phyloP scores from a whole-genome alignment of 257 asterid species.

The Schizonepeta tenuifolia region DNA sequence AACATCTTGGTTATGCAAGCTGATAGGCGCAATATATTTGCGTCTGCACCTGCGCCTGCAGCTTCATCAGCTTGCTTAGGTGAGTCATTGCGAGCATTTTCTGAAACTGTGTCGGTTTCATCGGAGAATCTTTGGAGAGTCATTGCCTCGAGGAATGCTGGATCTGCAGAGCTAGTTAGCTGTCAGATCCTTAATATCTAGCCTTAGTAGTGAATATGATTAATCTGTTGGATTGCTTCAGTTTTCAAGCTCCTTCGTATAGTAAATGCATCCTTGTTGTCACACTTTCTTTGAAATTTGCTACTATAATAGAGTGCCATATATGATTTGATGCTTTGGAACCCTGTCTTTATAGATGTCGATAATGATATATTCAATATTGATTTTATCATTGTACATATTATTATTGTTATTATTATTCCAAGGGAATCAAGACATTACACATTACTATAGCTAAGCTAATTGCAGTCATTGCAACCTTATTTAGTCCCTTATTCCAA shows the following conservation, averaged over 20 bases:
- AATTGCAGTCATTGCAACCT: not conserved
- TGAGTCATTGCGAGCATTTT: conserved; percentile 43
- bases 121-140: conserved; percentile 71
- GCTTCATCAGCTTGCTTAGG: conserved; percentile 44
- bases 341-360: conserved; percentile 18
- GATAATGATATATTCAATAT: conserved; percentile 1
- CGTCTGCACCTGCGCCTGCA: conserved; percentile 38
- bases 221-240: not conserved
- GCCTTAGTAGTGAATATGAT: conserved; percentile 10
- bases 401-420: no score
- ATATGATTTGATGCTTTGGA: not conserved
- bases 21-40: conserved; percentile 49
- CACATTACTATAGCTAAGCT: not conserved
- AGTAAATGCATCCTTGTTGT: not conserved
- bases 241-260: not conserved
- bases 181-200: conserved; percentile 76
- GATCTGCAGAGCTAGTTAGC: conserved; percentile 85
- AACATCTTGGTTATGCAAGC: conserved; percentile 76
- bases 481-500: not conserved
- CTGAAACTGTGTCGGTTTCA: conserved; percentile 47
- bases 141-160: conserved; percentile 59
- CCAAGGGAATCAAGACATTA: not conserved
- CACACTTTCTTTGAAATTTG: conserved; percentile 22
- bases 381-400: not conserved
- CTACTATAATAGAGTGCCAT: not conserved